These are phyloP conservation scores for Gremmenia infestans DNA, from an alignment of 2,329 filamentous ascomycete genomes.

Conservation along the genomic window DNA sequence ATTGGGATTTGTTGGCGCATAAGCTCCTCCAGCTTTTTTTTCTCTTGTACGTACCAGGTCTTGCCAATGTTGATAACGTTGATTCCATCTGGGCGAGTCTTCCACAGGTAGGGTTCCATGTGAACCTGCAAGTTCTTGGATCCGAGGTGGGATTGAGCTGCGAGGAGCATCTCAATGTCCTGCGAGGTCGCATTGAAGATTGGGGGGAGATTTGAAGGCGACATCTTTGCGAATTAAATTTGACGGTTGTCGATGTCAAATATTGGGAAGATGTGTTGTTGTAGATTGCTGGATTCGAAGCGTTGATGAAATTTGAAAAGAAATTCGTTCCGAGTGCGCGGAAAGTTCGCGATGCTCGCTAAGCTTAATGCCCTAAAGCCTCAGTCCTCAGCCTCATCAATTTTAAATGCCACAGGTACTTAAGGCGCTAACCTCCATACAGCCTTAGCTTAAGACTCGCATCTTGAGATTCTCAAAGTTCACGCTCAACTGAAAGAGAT, in stretches of 20 bases:
- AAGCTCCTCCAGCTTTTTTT: background rate
- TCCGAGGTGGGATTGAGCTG: constrained; percentile 93
- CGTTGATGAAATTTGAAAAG: constrained; percentile 1
- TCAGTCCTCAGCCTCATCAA: background rate
- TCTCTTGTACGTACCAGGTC: constrained; percentile 72
- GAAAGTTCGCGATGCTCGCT: background rate
- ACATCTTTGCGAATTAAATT: constrained; percentile 67
- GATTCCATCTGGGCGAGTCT: constrained; percentile 96
- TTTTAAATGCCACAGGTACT: background rate
- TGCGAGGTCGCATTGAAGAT: constrained; percentile 93
- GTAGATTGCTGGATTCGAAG: constrained; percentile 1
- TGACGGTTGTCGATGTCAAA: constrained; percentile 37
- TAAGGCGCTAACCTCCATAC: background rate
- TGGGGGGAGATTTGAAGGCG: constrained; percentile 87
- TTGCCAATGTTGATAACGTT: constrained; percentile 99
- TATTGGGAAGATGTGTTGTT: constrained; percentile 31
- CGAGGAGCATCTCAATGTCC: constrained; percentile 99
- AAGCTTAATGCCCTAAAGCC: background rate
- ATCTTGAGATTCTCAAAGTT: constrained; percentile 22
- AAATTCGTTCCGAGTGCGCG: background rate
- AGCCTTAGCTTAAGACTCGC: background rate
- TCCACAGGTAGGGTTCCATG: constrained; percentile 99
- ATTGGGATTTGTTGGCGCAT: background rate
- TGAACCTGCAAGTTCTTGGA: constrained; percentile 99
- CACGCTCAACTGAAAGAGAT: constrained; percentile 1